Base-by-base conservation (phyloP, 2,329 filamentous ascomycete species). In the Elsinoe perseae region DNA sequence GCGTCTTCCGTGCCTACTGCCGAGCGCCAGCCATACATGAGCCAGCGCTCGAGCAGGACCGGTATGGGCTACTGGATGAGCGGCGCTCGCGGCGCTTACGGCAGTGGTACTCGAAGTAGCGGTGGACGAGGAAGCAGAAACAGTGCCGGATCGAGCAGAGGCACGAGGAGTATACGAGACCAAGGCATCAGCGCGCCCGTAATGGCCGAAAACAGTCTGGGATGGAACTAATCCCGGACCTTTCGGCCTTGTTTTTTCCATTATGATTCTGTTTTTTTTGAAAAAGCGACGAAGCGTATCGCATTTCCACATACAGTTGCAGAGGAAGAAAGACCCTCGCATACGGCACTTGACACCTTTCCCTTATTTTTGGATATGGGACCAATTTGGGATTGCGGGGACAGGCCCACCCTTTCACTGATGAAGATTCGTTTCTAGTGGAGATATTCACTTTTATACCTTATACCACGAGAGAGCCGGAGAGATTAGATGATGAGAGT, bases 181-280 rank as follows among this genome's bases (percentile, higher is more conserved):
- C 80, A 83, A 66, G 81, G 85, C 72, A 95, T 96, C 69, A 95
- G 88, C 60, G 88, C 89, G 30, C 91, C 91, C 2, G 87, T 95
- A 61, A 91, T 91, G 71, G 86, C 90, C 2, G 90, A 95, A 76
- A 96, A 96, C 79, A 95, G 89, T 53, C 81, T 96, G 62, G 91
- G 91, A 65, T 96, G 91, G 91, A 95, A 95, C 77, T 96, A 79
- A 52, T 12, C 48, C 21, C 21, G 38, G 20, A 36, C 25, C 30
- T 9, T 12, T n/a, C n/a, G n/a, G n/a, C n/a, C n/a, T n/a, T n/a
- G n/a, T n/a, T n/a, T 14, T 36, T 52, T 34, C 38, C 32, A 32
- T 52, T 52, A n/a, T 38, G 20, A 25, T 38, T 34, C 14, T 52
- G n/a, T 14, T 32, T 38, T 52, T 32, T 32, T 21, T 16, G 30